phyloP scores from a whole-genome alignment of 257 asterid species.

The Nyctanthes arbortristis region DNA sequence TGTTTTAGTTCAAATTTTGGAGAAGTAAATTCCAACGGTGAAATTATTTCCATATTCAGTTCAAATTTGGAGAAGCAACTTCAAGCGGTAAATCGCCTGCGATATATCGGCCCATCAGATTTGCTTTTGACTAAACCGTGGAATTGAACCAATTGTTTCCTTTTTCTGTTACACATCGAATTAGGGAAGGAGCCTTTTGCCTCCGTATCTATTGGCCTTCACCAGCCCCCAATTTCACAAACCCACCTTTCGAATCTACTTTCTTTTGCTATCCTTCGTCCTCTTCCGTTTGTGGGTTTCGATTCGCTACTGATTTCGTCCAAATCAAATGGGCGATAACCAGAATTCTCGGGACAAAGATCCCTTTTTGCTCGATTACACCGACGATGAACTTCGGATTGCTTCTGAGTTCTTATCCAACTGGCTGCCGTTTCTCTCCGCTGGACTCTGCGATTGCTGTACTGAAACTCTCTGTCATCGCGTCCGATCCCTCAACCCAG shows the following conservation, averaged over 20 bases:
- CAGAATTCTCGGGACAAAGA: constrained; percentile 30
- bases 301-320: constrained; percentile 2
- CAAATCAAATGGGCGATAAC: constrained; percentile 23
- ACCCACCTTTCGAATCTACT: neutral
- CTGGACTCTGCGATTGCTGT: constrained; percentile 78
- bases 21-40: too few species aligned
- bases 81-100: too few species aligned
- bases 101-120: too few species aligned
- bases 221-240: neutral
- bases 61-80: too few species aligned
- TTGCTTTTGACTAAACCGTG: too few species aligned
- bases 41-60: too few species aligned
- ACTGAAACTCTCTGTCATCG: constrained; percentile 40
- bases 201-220: neutral
- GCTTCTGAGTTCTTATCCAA: constrained; percentile 88
- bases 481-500: constrained; percentile 61
- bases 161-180: neutral
- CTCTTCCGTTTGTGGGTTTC: neutral
- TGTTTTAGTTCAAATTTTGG: too few species aligned
- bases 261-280: neutral
- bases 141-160: neutral
- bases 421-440: constrained; percentile 85
- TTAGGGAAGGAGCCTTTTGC: neutral
- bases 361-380: constrained; percentile 56
- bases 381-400: constrained; percentile 54